Evolutionary conservation across 495 filamentous ascomycete genomes (phyloP).

Genomic region (Trichoderma parareesei): DNA sequence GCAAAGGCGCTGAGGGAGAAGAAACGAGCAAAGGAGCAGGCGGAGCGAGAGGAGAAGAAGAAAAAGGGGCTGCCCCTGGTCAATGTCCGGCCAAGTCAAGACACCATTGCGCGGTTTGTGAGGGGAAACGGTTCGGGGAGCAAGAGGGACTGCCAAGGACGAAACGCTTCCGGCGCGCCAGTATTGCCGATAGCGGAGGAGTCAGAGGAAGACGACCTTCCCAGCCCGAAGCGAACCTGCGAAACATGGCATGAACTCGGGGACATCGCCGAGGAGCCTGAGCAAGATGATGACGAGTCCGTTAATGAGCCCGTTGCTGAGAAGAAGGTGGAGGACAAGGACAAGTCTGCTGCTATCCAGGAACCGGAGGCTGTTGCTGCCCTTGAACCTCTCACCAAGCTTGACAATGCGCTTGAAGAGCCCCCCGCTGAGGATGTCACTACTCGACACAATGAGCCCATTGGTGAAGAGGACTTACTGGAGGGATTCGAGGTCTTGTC

Average conservation of each 20-base stretch:
- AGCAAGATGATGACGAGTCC: not conserved
- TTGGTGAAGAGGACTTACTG: not conserved
- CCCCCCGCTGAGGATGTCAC: not conserved
- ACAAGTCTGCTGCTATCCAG: not conserved
- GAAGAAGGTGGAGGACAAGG: not conserved
- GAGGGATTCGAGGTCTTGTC: constrained; percentile 14
- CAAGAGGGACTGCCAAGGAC: constrained; percentile 16
- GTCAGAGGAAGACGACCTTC: constrained; percentile 10
- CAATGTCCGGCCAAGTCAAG: constrained; percentile 34
- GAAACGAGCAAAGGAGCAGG: constrained; percentile 33
- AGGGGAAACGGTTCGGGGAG: constrained; percentile 22
- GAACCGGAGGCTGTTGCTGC: too few species aligned
- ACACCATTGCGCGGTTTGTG: constrained; percentile 35
- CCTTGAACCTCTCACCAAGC: not conserved
- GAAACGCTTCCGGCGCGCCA: not conserved
- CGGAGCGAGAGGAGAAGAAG: constrained; percentile 28
- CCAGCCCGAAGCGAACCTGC: not conserved
- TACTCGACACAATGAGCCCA: constrained; percentile 16
- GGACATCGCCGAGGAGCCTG: not conserved
- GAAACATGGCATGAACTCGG: not conserved
- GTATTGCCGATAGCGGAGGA: constrained; percentile 10
- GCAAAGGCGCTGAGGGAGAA: constrained; percentile 33
- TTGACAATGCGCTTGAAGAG: not conserved
- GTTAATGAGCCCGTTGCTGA: not conserved
- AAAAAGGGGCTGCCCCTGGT: constrained; percentile 34